phyloP scores from a whole-genome alignment of 805 yeast species.

The Spathaspora arborariae region DNA sequence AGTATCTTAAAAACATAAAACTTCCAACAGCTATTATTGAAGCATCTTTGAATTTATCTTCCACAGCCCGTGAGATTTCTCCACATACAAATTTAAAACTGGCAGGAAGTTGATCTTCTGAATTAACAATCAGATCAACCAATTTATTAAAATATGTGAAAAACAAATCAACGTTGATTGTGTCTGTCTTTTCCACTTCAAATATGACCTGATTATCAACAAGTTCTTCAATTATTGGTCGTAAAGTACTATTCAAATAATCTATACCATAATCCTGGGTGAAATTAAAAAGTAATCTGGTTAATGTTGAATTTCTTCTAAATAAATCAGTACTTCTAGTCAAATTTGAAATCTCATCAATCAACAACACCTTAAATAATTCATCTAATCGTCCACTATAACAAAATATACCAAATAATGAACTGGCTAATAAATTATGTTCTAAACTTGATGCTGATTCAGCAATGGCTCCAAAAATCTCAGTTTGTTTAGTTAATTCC shows the following conservation, averaged over 20 bases:
- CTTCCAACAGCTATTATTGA: conserved; percentile 74
- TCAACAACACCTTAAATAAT: conserved; percentile 52
- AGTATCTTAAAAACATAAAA: conserved; percentile 75
- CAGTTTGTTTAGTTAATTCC: conserved; percentile 26
- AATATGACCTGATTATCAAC: conserved; percentile 47
- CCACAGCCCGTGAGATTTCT: conserved; percentile 55
- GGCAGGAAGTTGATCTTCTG: conserved; percentile 58
- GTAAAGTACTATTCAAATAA: conserved; percentile 51
- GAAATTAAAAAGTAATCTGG: conserved; percentile 67
- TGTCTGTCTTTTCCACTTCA: conserved; percentile 58
- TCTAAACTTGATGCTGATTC: conserved; percentile 64
- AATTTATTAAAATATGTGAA: conserved; percentile 52
- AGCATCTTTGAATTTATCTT: conserved; percentile 59
- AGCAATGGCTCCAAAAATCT: conserved; percentile 48
- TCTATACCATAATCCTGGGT: conserved; percentile 64
- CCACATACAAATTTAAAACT: conserved; percentile 72
- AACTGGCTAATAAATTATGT: conserved; percentile 66
- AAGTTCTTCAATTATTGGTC: conserved; percentile 55
- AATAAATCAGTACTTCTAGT: conserved; percentile 67
- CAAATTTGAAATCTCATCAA: conserved; percentile 59
- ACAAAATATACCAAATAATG: conserved; percentile 54
- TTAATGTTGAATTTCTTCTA: conserved; percentile 78
- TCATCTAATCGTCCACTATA: conserved; percentile 32
- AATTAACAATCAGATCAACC: conserved; percentile 55
- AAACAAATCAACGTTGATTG: conserved; percentile 40